Percentiles rank a stretch among this genome's conserved stretches.
These are phyloP conservation scores for Rhizoclosmatium sp. DNA, from an alignment of 192 early-diverging fungal species.

Conservation along the genomic window DNA sequence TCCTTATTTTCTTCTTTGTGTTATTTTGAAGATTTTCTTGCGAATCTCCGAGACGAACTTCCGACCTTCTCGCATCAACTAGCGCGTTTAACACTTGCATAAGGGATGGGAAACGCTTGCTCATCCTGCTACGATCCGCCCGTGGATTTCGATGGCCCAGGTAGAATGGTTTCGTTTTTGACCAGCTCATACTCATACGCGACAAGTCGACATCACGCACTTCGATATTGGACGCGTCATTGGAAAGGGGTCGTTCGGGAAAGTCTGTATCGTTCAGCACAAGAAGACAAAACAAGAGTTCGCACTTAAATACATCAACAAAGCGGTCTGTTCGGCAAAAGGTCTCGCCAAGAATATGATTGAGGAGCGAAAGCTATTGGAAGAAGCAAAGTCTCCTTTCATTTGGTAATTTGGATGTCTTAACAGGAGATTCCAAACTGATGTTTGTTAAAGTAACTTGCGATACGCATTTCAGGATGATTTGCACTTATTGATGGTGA, in stretches of 20 bases:
- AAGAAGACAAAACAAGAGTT: slow-evolving; percentile 78
- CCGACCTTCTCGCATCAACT: neutral
- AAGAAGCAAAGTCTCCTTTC: slow-evolving; percentile 83
- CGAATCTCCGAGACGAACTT: no score
- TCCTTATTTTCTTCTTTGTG: neutral
- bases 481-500: slow-evolving; percentile 90
- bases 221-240: slow-evolving; percentile 26
- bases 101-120: neutral
- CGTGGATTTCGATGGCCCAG: slow-evolving; percentile 25
- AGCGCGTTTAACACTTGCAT: neutral
- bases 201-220: slow-evolving; percentile 28
- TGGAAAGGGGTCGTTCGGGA: slow-evolving; percentile 32
- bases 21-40: neutral
- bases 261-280: slow-evolving; percentile 89
- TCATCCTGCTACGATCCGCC: slow-evolving; percentile 6
- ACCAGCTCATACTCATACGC: neutral
- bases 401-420: slow-evolving; percentile 55
- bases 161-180: neutral
- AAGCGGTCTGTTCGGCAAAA: slow-evolving; percentile 86
- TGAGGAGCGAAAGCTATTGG: slow-evolving; percentile 85
- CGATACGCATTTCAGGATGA: slow-evolving; percentile 98
- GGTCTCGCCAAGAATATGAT: slow-evolving; percentile 89
- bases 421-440: no score
- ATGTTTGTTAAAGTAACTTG: slow-evolving; percentile 64
- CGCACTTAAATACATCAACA: slow-evolving; percentile 97